Percentiles rank a stretch among this genome's conserved stretches.
Conservation (phyloP, 805 yeast species). For the Yarrowia alimentaria region DNA sequence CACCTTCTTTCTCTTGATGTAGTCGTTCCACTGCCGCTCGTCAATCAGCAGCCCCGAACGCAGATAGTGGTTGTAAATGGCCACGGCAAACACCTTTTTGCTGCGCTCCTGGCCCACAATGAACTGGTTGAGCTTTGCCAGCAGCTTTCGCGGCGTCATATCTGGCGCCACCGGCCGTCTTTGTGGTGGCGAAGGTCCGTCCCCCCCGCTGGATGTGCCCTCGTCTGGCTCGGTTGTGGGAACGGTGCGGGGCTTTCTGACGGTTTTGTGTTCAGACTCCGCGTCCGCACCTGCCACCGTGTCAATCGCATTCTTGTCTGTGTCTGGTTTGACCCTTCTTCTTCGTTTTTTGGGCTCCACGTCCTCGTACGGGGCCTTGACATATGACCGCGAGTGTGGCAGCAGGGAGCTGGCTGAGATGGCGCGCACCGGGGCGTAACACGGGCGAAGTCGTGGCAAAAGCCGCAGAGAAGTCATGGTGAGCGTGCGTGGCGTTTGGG, state of each 20-base stretch:
- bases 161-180: constrained; percentile 17
- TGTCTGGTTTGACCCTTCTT: neutral
- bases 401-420: no score
- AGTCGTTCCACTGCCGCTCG: constrained; percentile 1
- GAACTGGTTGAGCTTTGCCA: constrained; percentile 49
- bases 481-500: no score
- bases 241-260: neutral
- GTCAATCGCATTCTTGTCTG: neutral
- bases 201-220: no score
- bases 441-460: no score
- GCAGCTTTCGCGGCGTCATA: constrained; percentile 48
- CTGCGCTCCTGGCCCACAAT: constrained; percentile 58
- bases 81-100: constrained; percentile 59
- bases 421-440: no score
- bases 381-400: neutral
- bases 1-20: neutral
- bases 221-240: neutral
- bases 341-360: constrained; percentile 9
- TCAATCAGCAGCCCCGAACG: constrained; percentile 34
- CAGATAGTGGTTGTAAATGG: constrained; percentile 58
- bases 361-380: constrained; percentile 2
- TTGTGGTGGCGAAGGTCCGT: constrained; percentile 17
- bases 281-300: no score
- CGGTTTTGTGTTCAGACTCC: constrained; percentile 7
- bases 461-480: no score